Conservation (phyloP, 2,329 filamentous ascomycete genomes). For the Phyllosticta capitalensis region DNA sequence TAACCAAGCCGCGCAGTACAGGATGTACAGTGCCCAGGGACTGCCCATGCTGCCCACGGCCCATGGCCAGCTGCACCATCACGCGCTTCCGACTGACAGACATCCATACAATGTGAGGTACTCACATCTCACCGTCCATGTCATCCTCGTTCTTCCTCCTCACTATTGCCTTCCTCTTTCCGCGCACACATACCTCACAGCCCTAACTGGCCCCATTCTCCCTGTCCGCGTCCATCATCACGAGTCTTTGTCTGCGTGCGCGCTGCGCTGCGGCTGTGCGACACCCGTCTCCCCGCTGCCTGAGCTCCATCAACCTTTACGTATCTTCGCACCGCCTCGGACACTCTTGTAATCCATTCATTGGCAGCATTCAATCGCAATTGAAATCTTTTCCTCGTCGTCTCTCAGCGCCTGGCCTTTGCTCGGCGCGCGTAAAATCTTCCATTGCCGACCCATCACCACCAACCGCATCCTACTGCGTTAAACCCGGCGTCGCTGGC, state of each 20-base stretch:
- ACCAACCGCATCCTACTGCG: not conserved
- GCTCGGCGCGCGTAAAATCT: not conserved
- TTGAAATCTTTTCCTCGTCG: not conserved
- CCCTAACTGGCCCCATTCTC: too few relatives aligned
- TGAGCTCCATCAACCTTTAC: not conserved
- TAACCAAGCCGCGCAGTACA: too few relatives aligned
- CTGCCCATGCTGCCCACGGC: not conserved
- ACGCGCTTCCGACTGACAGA: not conserved
- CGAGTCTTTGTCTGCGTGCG: not conserved
- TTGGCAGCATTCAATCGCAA: not conserved
- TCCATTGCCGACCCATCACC: not conserved
- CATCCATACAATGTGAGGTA: too few relatives aligned
- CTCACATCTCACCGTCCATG: not conserved
- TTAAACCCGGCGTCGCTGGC: conserved; percentile 7
- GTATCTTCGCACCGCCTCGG: not conserved
- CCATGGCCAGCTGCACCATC: not conserved
- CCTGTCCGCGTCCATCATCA: not conserved
- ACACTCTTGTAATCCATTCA: not conserved
- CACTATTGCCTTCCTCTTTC: not conserved
- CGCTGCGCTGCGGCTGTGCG: not conserved
- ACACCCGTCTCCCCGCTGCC: not conserved
- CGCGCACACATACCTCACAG: too few relatives aligned
- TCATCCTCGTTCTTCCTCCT: not conserved
- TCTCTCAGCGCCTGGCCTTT: not conserved
- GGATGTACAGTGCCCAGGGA: not conserved